Conservation (phyloP, 2,329 filamentous ascomycete genomes). For the Pseudogymnoascus destructans region DNA sequence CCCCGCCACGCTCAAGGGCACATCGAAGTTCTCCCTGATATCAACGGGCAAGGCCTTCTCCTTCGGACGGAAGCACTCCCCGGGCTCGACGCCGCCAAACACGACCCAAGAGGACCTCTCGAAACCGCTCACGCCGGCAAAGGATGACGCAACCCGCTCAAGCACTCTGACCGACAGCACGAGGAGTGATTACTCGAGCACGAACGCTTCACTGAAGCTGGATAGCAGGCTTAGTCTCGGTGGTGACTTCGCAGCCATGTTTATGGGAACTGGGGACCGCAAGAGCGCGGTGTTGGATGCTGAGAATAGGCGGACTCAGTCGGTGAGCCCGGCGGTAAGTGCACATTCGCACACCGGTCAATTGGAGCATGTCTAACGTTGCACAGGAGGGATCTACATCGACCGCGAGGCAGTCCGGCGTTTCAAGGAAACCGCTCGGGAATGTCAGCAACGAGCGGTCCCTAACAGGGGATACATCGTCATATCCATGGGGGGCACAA, state of each 20-base stretch:
- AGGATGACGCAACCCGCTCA: not conserved
- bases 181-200: conserved; percentile 25
- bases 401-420: not conserved
- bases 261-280: conserved; percentile 23
- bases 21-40: conserved; percentile 24
- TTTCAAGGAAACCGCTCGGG: not conserved
- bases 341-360: not conserved
- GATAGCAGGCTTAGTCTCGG: conserved; percentile 23
- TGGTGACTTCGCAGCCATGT: conserved; percentile 27
- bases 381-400: not conserved
- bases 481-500: conserved; percentile 24
- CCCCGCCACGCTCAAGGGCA: conserved; percentile 22
- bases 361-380: not conserved
- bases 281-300: conserved; percentile 21
- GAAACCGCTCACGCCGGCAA: not conserved
- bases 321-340: conserved; percentile 18
- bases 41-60: conserved; percentile 25
- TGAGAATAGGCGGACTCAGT: conserved; percentile 17
- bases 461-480: conserved; percentile 16
- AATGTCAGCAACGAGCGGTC: not conserved
- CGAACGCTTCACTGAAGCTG: conserved; percentile 24
- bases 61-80: conserved; percentile 22
- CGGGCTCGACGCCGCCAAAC: conserved; percentile 13
- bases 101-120: not conserved
- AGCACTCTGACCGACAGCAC: not conserved